Evolutionary conservation across 441 rosid species (phyloP).

Genomic region (Populus hybrid): DNA sequence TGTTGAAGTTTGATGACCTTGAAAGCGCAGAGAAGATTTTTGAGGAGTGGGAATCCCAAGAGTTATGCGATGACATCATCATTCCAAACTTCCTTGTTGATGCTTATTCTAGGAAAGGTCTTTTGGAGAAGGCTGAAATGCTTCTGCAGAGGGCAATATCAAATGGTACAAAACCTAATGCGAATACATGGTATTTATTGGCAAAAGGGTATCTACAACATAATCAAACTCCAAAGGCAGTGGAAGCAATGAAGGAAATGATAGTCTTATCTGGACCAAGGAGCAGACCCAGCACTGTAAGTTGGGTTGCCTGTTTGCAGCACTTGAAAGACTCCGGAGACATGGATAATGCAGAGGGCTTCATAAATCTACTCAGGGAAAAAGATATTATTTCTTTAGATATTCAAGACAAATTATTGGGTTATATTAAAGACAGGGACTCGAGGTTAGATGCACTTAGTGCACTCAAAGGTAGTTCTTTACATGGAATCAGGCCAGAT

Average conservation of each 20-base stretch:
- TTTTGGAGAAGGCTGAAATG: constrained; percentile 38
- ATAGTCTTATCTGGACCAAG: constrained; percentile 15
- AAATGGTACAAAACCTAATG: constrained; percentile 25
- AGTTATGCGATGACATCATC: constrained; percentile 19
- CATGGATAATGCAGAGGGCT: constrained; percentile 26
- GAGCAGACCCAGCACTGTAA: constrained; percentile 30
- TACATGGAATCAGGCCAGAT: not conserved
- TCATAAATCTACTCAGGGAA: constrained; percentile 35
- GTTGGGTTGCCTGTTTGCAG: constrained; percentile 33
- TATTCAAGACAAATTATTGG: constrained; percentile 23
- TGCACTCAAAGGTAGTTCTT: not conserved
- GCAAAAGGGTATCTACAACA: constrained; percentile 29
- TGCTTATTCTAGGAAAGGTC: constrained; percentile 39
- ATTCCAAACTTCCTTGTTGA: constrained; percentile 32
- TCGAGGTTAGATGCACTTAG: not conserved
- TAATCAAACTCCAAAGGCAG: constrained; percentile 32
- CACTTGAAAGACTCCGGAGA: constrained; percentile 32
- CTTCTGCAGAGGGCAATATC: constrained; percentile 17
- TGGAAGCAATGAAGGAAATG: constrained; percentile 43
- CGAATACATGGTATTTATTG: constrained; percentile 34
- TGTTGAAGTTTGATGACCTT: constrained; percentile 40
- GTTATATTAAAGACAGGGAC: constrained; percentile 19
- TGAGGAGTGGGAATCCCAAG: constrained; percentile 44
- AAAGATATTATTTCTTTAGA: constrained; percentile 30
- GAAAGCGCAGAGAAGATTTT: constrained; percentile 42